phyloP scores from a whole-genome alignment of 768 basidiomycete genomes.

The Trametes punicea region DNA sequence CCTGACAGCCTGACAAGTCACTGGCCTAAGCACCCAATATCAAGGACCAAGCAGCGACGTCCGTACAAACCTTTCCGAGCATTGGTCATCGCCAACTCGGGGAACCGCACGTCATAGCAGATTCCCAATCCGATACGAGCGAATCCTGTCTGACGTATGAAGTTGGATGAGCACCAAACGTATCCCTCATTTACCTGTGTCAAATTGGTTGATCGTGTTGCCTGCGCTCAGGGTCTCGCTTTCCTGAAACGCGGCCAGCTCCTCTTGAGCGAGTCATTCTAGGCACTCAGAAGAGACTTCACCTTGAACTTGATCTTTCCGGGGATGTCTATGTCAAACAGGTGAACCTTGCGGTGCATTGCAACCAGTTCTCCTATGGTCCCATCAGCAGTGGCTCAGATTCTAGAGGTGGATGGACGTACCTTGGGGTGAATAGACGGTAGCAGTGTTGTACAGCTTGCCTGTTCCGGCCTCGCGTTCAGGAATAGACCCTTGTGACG shows the following conservation, averaged over 20 bases:
- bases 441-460: constrained; percentile 90
- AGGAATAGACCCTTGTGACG: constrained; percentile 80
- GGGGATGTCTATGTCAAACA: constrained; percentile 97
- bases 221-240: constrained; percentile 86
- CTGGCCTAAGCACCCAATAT: not conserved
- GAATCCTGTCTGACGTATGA: constrained; percentile 59
- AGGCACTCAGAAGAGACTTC: not conserved
- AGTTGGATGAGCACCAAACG: not conserved
- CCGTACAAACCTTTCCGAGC: constrained; percentile 68
- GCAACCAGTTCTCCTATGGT: constrained; percentile 75
- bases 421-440: constrained; percentile 84
- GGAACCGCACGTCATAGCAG: constrained; percentile 95
- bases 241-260: constrained; percentile 67
- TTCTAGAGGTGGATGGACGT: constrained; percentile 2
- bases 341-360: constrained; percentile 89
- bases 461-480: constrained; percentile 63
- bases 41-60: not conserved
- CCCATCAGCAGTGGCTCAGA: constrained; percentile 5
- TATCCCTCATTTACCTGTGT: constrained; percentile 59
- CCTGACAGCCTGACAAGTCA: constrained; percentile 62
- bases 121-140: constrained; percentile 96
- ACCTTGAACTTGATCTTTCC: constrained; percentile 91
- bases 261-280: no score
- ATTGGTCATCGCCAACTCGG: constrained; percentile 88
- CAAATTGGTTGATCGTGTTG: constrained; percentile 68